These are phyloP conservation scores for Clavispora santaluciae DNA, from an alignment of 805 yeast genomes.

Conservation along the genomic window DNA sequence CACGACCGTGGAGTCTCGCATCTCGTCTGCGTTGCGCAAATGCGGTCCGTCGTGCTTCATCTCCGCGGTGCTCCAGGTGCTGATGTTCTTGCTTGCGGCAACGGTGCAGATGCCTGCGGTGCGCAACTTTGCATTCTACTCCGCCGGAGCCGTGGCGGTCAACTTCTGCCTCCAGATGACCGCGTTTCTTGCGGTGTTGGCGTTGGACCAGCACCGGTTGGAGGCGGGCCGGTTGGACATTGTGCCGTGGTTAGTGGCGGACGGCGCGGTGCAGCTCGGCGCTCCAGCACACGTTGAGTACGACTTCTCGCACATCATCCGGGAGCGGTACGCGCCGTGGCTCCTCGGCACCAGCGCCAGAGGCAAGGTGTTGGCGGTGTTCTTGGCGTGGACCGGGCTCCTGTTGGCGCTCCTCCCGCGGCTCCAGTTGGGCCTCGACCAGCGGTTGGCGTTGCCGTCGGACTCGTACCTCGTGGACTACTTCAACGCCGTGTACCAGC, in stretches of 20 bases:
- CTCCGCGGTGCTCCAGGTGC: constrained; percentile 72
- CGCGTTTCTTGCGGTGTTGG: constrained; percentile 66
- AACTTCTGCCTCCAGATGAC: constrained; percentile 80
- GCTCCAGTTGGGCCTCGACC: constrained; percentile 79
- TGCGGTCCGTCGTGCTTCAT: constrained; percentile 86
- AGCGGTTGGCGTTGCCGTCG: constrained; percentile 78
- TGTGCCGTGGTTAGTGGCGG: constrained; percentile 48
- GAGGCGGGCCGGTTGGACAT: constrained; percentile 59
- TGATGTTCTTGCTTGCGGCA: constrained; percentile 75
- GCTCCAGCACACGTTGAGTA: constrained; percentile 11
- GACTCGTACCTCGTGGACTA: constrained; percentile 80
- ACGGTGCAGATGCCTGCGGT: constrained; percentile 94
- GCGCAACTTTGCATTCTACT: constrained; percentile 83
- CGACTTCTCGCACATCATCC: constrained; percentile 34
- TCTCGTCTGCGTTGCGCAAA: constrained; percentile 60
- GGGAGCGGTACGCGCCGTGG: constrained; percentile 53
- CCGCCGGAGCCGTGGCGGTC: constrained; percentile 78
- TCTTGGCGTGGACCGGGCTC: constrained; percentile 59
- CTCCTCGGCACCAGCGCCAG: constrained; percentile 46
- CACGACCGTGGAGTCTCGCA: constrained; percentile 44
- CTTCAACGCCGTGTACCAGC: constrained; percentile 68
- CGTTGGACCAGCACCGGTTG: constrained; percentile 59
- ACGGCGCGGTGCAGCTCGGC: constrained; percentile 6
- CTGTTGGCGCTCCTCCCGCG: constrained; percentile 67
- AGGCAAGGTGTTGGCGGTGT: constrained; percentile 47